Evolutionary conservation across 202 grass and related monocot species (phyloP), one percentile per base, ranked within the genome.

Genomic region (Elaeis oleifera): DNA sequence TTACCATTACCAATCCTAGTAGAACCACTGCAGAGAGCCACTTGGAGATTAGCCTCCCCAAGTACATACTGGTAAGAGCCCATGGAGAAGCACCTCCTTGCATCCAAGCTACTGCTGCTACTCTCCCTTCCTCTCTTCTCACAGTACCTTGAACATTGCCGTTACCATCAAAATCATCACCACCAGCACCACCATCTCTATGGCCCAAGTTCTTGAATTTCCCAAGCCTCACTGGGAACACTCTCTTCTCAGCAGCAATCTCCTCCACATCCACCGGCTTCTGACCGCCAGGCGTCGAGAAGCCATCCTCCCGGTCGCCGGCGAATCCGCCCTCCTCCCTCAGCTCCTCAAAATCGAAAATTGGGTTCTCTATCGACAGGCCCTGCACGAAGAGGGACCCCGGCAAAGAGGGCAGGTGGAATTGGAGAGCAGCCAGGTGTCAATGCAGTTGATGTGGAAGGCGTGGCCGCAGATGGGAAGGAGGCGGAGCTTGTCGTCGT

Each of bases 371-470:
- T 5, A 70, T 77, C 8, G 83, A 62, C 16, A 87, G 66, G 1
- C 82, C 88, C 0, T 80, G 88, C 26, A 56, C 75, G 15, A 99
- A 99, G 68, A 99, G 88, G 67, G 80, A 65, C 52, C 88, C 49
- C 94, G 85, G 76, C 94, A 99, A 29, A 99, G 85, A 31, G 94
- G 94, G 56, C 94, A 99, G 16, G 94, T 97, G 1, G 88, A 97
- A 39, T 97, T 97, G 71, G 94, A 97, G 18, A 97, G 82, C 36
- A 97, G 94, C 94, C 94, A 97, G 14, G 94, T 97, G 53, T 97
- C 94, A 56, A 97, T 97, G 69, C 94, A 97, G 21, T 78, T 71
- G 22, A 97, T 70, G 60, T 97, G 94, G 78, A 97, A 97, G 0
- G 94, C 94, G 51, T 97, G 94, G 0, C 94, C 85, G 68, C 94